Base-by-base conservation (phyloP, 495 filamentous ascomycete species). In the Parathielavia appendiculata region DNA sequence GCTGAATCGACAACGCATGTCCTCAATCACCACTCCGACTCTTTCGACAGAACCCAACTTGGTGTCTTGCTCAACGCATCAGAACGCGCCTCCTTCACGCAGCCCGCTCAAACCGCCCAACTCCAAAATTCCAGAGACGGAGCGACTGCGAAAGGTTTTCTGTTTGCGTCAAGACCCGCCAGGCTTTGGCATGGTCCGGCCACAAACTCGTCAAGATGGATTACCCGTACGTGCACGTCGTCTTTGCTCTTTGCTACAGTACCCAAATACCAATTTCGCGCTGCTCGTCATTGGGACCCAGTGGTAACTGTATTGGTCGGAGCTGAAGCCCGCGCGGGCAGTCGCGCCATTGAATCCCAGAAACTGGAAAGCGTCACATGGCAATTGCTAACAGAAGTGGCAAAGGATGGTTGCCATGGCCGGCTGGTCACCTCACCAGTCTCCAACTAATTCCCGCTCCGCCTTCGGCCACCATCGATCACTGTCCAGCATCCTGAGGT, bases 401-500 rank as follows among this genome's bases (percentile, higher is more conserved):
- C 20, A 62, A 68, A 82, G 79, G 58, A 74, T 80, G 61, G 71
- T 79, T 59, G 70, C 77, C 57, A 70, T 79, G 61, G 71, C 76
- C 56, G 72, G 76, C 56, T 80, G 78, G 78, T 73, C 76, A 56
- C 72, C 78, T 66, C 75, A 81, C 58, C 71, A 68, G 50, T 43
- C 62, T 32, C 52, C 64, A 19, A 41, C 67, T 47, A 70, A 62
- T 57, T 64, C 69, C 35, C 70, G 69, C 54, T 60, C 73, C 30
- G 61, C 59, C 66, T 69, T 76, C n/a, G 73, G 73, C 59, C 79
- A 81, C 63, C 63, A 75, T 51, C 69, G 79, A 56, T 81, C 79
- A 19, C 67, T 79, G 13, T 81, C 79, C 5, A 75, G 63, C 66
- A 72, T 76, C 56, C 61, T 72, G 16, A 56, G 68, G n/a, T 64